Evolutionary conservation across 345 rosid species (phyloP).

Genomic region (Murraya koenigii): DNA sequence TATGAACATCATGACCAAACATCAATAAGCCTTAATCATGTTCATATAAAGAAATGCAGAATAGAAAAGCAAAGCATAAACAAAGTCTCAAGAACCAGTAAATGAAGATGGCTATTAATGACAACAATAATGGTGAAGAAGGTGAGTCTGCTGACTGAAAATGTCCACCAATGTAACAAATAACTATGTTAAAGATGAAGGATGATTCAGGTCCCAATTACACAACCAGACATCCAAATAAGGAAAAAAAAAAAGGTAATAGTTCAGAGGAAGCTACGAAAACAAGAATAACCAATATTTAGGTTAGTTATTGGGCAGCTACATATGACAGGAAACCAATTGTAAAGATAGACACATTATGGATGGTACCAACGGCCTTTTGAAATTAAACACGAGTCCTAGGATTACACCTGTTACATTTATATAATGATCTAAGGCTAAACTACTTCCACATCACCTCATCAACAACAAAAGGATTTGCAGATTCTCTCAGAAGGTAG

Average conservation of each 20-base stretch:
- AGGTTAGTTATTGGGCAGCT: background rate
- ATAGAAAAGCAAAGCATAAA: background rate
- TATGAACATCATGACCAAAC: background rate
- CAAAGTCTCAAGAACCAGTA: background rate
- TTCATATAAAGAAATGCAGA: background rate
- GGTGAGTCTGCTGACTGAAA: background rate
- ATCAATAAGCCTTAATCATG: background rate
- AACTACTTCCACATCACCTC: conserved; percentile 41
- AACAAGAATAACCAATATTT: background rate
- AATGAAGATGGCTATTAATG: background rate
- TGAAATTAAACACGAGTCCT: background rate
- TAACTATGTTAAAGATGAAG: background rate
- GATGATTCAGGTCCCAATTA: background rate
- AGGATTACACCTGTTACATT: background rate
- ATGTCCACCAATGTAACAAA: background rate
- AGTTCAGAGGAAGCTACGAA: background rate
- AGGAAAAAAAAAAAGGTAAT: background rate
- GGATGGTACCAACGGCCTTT: background rate
- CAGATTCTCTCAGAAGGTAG: conserved; percentile 89
- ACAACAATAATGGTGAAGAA: background rate
- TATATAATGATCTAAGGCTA: background rate
- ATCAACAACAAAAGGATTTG: conserved; percentile 77
- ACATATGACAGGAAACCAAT: background rate
- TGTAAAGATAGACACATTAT: background rate
- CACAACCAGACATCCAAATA: background rate